A percentile compares a stretch with the other conserved stretches of the same genome.
Conservation (phyloP, 2,329 filamentous ascomycete genomes). For the Cladosporium sp. region DNA sequence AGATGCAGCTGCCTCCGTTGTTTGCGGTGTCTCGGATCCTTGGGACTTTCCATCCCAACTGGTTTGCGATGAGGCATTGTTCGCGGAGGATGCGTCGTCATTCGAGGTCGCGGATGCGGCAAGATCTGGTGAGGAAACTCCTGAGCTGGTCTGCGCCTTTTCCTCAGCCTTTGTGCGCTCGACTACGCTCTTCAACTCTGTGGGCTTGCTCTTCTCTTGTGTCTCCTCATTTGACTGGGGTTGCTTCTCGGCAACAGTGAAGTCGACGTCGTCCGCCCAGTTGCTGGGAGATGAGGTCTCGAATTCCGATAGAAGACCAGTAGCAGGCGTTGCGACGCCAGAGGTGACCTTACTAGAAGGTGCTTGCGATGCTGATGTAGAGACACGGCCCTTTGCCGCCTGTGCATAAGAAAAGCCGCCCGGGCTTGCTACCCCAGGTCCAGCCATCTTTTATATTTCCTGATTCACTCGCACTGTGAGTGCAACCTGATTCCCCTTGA, state of each 20-base stretch:
- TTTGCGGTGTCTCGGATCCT: slow-evolving; percentile 54
- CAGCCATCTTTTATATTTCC: slow-evolving; percentile 10
- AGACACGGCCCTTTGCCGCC: slow-evolving; percentile 78
- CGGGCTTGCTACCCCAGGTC: slow-evolving; percentile 27
- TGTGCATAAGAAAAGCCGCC: slow-evolving; percentile 84
- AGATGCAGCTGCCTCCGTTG: slow-evolving; percentile 7
- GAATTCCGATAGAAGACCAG: slow-evolving; percentile 39
- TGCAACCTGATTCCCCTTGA: not conserved
- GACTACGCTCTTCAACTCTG: slow-evolving; percentile 32
- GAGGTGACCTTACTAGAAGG: slow-evolving; percentile 48
- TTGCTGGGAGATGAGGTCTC: slow-evolving; percentile 37
- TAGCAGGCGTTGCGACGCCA: slow-evolving; percentile 44
- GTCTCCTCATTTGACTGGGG: slow-evolving; percentile 33
- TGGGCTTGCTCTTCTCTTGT: slow-evolving; percentile 27
- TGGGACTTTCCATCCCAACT: slow-evolving; percentile 68
- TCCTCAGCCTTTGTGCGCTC: slow-evolving; percentile 34
- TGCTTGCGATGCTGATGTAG: slow-evolving; percentile 47
- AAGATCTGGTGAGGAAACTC: slow-evolving; percentile 54
- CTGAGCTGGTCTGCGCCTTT: slow-evolving; percentile 32
- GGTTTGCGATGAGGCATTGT: slow-evolving; percentile 62
- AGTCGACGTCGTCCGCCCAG: slow-evolving; percentile 53
- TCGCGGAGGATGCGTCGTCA: slow-evolving; percentile 61
- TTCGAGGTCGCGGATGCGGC: slow-evolving; percentile 59
- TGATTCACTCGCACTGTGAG: not conserved
- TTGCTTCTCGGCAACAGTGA: slow-evolving; percentile 38